Evolutionary conservation across 192 early-diverging fungal species (phyloP).

Genomic region (Coemansia sp.): DNA sequence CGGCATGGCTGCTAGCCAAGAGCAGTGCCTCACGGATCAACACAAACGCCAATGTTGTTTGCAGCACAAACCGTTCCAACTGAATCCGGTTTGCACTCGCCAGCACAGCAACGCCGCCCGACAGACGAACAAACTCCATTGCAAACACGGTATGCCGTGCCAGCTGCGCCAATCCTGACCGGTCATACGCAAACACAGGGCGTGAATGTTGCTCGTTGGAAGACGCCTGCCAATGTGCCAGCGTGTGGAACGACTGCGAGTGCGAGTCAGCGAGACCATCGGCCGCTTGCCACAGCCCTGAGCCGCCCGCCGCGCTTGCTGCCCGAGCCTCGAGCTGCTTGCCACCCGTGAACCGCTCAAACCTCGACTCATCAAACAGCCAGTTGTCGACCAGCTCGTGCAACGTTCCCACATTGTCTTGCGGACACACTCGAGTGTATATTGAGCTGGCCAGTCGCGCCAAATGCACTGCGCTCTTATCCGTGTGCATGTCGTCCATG

Average conservation of each 20-base stretch:
- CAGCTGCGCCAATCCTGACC: constrained; percentile 27
- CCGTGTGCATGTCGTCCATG: constrained; percentile 13
- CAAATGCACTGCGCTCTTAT: constrained; percentile 27
- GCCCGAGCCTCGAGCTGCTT: constrained; percentile 12
- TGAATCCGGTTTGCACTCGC: background rate
- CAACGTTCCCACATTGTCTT: constrained; percentile 11
- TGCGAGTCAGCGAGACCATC: constrained; percentile 4
- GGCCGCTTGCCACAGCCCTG: constrained; percentile 31
- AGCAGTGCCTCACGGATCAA: constrained; percentile 36
- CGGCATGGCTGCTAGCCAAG: constrained; percentile 6
- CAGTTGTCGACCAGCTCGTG: constrained; percentile 19
- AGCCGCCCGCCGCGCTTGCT: constrained; percentile 15
- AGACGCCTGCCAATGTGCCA: constrained; percentile 34
- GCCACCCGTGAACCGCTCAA: background rate
- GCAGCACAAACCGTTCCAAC: constrained; percentile 14
- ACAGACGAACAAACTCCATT: constrained; percentile 24
- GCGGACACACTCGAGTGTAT: constrained; percentile 28
- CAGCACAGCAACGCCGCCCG: constrained; percentile 1
- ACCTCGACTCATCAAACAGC: constrained; percentile 16
- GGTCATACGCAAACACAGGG: constrained; percentile 8
- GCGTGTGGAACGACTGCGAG: constrained; percentile 30
- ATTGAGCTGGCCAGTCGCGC: constrained; percentile 38
- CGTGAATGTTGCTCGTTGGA: background rate
- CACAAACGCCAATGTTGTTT: constrained; percentile 39
- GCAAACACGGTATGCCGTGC: constrained; percentile 44